phyloP scores from a whole-genome alignment of 768 basidiomycete genomes.

The Glaciozyma antarctica region DNA sequence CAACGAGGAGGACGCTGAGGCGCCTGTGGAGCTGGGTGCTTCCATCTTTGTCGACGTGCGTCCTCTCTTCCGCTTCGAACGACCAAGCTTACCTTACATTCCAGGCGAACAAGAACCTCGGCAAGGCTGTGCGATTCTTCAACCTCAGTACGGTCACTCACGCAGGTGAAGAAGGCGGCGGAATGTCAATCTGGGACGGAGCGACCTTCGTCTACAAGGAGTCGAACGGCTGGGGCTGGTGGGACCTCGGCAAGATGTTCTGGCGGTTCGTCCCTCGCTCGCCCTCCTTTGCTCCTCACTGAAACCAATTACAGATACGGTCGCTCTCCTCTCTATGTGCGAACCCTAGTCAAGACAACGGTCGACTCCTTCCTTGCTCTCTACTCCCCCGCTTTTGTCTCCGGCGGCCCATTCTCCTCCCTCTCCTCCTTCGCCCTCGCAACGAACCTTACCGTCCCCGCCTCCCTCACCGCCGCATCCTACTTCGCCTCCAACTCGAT shows the following conservation, averaged over 20 bases:
- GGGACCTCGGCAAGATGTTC: slow-evolving; percentile 61
- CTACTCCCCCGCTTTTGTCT: slow-evolving; percentile 49
- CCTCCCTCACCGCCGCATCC: slow-evolving; percentile 50
- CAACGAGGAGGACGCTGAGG: slow-evolving; percentile 14
- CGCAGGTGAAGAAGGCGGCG: slow-evolving; percentile 41
- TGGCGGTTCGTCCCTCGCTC: slow-evolving; percentile 62
- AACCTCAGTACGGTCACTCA: slow-evolving; percentile 50
- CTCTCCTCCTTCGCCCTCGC: slow-evolving; percentile 51
- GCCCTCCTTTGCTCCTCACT: not conserved
- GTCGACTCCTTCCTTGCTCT: slow-evolving; percentile 49
- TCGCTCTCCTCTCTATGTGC: slow-evolving; percentile 18
- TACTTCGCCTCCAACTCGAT: slow-evolving; percentile 54
- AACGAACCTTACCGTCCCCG: slow-evolving; percentile 38
- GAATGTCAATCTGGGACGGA: slow-evolving; percentile 75
- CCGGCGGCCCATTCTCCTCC: slow-evolving; percentile 49
- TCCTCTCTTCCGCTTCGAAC: not conserved
- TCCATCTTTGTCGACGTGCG: slow-evolving; percentile 60
- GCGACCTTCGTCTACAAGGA: slow-evolving; percentile 47
- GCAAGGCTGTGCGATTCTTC: slow-evolving; percentile 71
- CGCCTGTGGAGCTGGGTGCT: slow-evolving; percentile 64
- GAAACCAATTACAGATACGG: slow-evolving; percentile 17
- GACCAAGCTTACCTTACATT: not conserved
- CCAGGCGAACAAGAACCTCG: slow-evolving; percentile 58
- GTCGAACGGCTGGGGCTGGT: slow-evolving; percentile 44
- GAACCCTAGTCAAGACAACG: slow-evolving; percentile 50